These are phyloP conservation scores for Nannizziopsis barbatae DNA, from an alignment of 2,329 filamentous ascomycete species.

Conservation along the genomic window DNA sequence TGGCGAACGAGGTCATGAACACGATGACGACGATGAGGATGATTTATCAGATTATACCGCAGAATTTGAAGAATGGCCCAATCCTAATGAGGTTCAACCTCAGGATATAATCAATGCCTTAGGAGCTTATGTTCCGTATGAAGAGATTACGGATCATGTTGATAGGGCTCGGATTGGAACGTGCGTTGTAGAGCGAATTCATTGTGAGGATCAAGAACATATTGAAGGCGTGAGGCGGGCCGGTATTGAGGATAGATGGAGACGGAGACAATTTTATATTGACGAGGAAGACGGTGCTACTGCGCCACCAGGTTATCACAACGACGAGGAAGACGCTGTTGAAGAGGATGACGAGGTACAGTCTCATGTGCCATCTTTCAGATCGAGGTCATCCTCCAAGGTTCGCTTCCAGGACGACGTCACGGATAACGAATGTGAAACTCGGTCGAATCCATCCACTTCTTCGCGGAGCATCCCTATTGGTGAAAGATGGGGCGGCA, in stretches of 20 bases:
- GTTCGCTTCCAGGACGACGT: conserved; percentile 63
- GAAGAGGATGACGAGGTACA: conserved; percentile 23
- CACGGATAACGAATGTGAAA: conserved; percentile 56
- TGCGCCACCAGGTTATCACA: conserved; percentile 51
- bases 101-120: conserved; percentile 35
- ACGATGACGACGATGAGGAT: conserved; percentile 17
- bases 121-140: conserved; percentile 31
- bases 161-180: conserved; percentile 33
- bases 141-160: conserved; percentile 34
- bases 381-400: conserved; percentile 66
- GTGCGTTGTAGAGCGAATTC: conserved; percentile 29
- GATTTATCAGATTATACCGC: conserved; percentile 6
- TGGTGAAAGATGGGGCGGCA: conserved; percentile 61
- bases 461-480: conserved; percentile 58
- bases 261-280: conserved; percentile 65
- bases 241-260: conserved; percentile 59
- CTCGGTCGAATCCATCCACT: conserved; percentile 58
- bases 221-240: conserved; percentile 30
- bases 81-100: conserved; percentile 28
- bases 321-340: conserved; percentile 43
- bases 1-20: conserved; percentile 4
- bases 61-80: conserved; percentile 28
- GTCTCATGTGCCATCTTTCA: conserved; percentile 35
- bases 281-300: conserved; percentile 70
- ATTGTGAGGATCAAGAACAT: conserved; percentile 26